phyloP scores from a whole-genome alignment of 345 rosid genomes.

The Hibiscus mutabilis region DNA sequence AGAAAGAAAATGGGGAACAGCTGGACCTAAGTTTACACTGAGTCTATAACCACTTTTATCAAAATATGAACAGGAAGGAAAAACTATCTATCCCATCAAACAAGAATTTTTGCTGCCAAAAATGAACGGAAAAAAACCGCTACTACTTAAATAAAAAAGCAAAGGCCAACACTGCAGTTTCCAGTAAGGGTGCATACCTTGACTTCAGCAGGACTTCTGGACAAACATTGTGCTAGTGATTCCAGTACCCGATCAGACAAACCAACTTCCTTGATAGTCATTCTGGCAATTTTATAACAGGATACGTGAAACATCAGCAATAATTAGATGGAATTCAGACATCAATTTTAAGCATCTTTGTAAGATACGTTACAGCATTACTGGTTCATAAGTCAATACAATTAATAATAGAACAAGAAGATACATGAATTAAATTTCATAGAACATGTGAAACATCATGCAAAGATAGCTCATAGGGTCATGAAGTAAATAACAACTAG shows the following conservation, averaged over 20 bases:
- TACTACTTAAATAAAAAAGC: not conserved
- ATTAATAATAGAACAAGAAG: not conserved
- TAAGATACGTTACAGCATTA: not conserved
- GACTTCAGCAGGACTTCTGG: slow-evolving; percentile 64
- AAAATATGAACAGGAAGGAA: slow-evolving; percentile 15
- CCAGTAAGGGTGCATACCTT: slow-evolving; percentile 48
- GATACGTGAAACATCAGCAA: slow-evolving; percentile 5
- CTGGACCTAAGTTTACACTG: slow-evolving; percentile 73
- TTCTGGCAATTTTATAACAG: slow-evolving; percentile 43
- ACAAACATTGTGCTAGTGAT: slow-evolving; percentile 57
- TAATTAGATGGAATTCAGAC: not conserved
- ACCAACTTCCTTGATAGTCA: slow-evolving; percentile 71
- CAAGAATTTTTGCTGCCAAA: slow-evolving; percentile 6
- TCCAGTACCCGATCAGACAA: slow-evolving; percentile 63
- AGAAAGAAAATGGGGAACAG: slow-evolving; percentile 75
- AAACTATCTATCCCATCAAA: not conserved
- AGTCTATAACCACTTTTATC: slow-evolving; percentile 39
- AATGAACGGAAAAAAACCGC: not conserved
- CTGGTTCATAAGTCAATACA: not conserved
- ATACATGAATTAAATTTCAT: not conserved
- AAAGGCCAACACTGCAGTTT: slow-evolving; percentile 2
- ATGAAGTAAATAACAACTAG: not conserved
- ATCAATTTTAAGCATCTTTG: not conserved
- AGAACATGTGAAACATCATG: not conserved
- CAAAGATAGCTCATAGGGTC: not conserved